These are phyloP conservation scores for Fagopyrum esculentum DNA, from an alignment of 148 eudicot genomes.

Conservation along the genomic window DNA sequence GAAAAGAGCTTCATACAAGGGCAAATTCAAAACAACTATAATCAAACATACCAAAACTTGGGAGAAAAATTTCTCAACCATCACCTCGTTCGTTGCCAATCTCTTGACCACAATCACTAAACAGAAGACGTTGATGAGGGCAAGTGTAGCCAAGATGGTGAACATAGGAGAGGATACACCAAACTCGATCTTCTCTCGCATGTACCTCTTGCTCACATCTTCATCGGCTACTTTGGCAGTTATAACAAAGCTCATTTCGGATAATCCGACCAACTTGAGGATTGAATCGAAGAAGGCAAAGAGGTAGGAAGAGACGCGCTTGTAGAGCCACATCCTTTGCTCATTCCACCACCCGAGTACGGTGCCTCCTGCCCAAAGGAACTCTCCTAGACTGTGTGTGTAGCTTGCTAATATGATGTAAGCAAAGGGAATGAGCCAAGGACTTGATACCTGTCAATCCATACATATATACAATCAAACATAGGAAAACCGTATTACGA, in stretches of 20 bases:
- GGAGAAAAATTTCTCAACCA: conserved; percentile 25
- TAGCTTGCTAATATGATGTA: conserved; percentile 35
- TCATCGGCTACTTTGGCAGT: conserved; percentile 45
- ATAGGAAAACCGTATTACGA: too few relatives aligned
- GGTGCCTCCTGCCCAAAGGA: conserved; percentile 48
- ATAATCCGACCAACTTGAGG: conserved; percentile 31
- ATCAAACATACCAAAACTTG: conserved; percentile 47
- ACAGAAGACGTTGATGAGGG: conserved; percentile 47
- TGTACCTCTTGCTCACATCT: conserved; percentile 41
- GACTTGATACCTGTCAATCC: conserved; percentile 46
- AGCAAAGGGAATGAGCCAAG: conserved; percentile 60
- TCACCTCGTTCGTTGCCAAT: neutral
- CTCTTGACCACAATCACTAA: conserved; percentile 19
- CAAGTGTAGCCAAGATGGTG: conserved; percentile 40
- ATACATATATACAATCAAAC: too few relatives aligned
- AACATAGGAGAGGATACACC: conserved; percentile 55
- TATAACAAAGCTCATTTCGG: conserved; percentile 45
- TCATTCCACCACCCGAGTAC: conserved; percentile 80
- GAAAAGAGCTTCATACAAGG: conserved; percentile 51
- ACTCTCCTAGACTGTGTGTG: conserved; percentile 43
- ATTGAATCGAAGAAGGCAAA: conserved; percentile 47
- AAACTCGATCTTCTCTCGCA: conserved; percentile 71
- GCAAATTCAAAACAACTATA: conserved; percentile 49
- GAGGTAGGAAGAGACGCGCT: conserved; percentile 53
- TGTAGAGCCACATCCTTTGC: conserved; percentile 86